Evolutionary conservation across 768 basidiomycete genomes (phyloP).

Genomic region (Auricularia sp.): DNA sequence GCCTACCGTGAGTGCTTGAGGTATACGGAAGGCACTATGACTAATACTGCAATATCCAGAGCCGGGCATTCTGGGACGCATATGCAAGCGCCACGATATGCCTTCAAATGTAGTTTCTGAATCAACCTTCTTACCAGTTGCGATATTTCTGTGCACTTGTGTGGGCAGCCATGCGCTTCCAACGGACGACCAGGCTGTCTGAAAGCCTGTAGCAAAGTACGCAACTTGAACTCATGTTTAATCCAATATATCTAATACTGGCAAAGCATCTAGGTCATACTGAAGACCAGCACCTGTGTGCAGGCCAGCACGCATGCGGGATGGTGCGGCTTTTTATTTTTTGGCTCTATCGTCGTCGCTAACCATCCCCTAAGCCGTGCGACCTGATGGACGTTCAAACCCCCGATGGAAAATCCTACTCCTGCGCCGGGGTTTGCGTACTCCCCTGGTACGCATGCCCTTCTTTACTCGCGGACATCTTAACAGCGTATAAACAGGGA

Average conservation of each 20-base stretch:
- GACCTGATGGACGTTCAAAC: slow-evolving; percentile 23
- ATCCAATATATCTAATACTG: not conserved
- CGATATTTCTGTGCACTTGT: slow-evolving; percentile 38
- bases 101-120: not conserved
- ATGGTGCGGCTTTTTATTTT: slow-evolving; percentile 22
- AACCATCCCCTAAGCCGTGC: slow-evolving; percentile 29
- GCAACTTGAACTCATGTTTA: not conserved
- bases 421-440: slow-evolving; percentile 33
- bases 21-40: not conserved
- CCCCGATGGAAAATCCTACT: slow-evolving; percentile 22
- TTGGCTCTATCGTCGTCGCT: not conserved
- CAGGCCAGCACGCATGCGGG: slow-evolving; percentile 48
- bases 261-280: slow-evolving; percentile 35
- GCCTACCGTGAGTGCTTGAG: slow-evolving; percentile 31
- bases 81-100: slow-evolving; percentile 28
- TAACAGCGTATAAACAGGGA: slow-evolving; percentile 24
- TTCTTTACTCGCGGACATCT: not conserved
- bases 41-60: slow-evolving; percentile 19
- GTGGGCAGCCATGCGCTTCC: slow-evolving; percentile 41
- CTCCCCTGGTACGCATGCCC: slow-evolving; percentile 7
- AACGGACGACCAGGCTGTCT: slow-evolving; percentile 41
- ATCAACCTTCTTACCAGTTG: slow-evolving; percentile 30
- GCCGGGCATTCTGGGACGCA: slow-evolving; percentile 50
- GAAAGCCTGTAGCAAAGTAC: slow-evolving; percentile 42
- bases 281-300: slow-evolving; percentile 43